Conservation (phyloP, 768 basidiomycete species). For the Leccinum subgranulosum region DNA sequence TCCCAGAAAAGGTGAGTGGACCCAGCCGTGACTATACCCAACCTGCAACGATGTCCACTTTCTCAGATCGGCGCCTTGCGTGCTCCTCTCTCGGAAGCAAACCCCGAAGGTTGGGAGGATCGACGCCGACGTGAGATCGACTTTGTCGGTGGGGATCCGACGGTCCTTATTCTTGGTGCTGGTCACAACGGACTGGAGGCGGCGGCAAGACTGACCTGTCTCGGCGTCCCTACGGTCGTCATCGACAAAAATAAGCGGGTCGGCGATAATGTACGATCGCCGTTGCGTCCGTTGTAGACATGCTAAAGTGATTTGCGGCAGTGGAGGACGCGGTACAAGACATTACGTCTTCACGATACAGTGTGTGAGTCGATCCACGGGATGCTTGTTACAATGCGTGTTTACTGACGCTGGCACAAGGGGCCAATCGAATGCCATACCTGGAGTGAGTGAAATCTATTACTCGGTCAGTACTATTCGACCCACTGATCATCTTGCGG, state of each 20-base stretch:
- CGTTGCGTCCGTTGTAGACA: background rate
- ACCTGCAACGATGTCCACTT: background rate
- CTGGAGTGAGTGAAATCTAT: constrained; percentile 37
- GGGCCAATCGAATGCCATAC: constrained; percentile 55
- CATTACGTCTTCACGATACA: constrained; percentile 51
- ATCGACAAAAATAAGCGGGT: constrained; percentile 50
- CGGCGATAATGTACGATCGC: constrained; percentile 40
- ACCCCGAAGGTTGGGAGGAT: constrained; percentile 51
- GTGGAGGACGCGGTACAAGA: constrained; percentile 58
- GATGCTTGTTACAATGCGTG: constrained; percentile 1
- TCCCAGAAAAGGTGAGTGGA: constrained; percentile 41
- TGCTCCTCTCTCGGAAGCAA: constrained; percentile 27
- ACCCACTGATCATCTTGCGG: background rate
- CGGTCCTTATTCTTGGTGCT: constrained; percentile 61
- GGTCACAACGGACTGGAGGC: constrained; percentile 65
- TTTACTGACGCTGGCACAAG: constrained; percentile 24
- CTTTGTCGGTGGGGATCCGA: constrained; percentile 47
- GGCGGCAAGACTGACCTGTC: constrained; percentile 57
- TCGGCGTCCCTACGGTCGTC: constrained; percentile 54
- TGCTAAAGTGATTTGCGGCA: constrained; percentile 11
- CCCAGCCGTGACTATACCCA: background rate
- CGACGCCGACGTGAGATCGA: constrained; percentile 38
- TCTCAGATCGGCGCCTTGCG: constrained; percentile 38
- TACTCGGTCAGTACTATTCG: background rate
- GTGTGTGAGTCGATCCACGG: constrained; percentile 37